Base-by-base conservation (phyloP, 352 stramenopile species). In the Phytophthora vignae region DNA sequence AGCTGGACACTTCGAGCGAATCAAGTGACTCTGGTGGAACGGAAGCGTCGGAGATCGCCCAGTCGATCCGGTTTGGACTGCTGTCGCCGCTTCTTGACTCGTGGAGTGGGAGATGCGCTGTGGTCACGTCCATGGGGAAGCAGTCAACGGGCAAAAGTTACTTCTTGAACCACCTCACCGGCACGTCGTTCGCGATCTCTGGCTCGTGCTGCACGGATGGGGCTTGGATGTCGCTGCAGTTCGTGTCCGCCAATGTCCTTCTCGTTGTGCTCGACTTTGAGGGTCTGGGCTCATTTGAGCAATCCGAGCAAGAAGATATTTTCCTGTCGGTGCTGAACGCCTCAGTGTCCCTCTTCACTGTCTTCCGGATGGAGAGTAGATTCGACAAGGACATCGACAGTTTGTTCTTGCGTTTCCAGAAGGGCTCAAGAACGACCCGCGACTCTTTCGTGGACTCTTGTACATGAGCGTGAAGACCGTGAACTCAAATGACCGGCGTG, bases 91-190 rank as follows among this genome's bases (percentile, higher is more conserved):
- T 82, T 4, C 14, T 82, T 10, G 68, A 82, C 44, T 71, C 74
- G 1, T 84, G 74, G 77, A 53, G 54, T 55, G 67, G 74, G 10
- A 55, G 57, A 0, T 79, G 72, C 10, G 38, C 72, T 0, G 74
- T 82, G 2, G 66, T 79, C 14, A 82, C 71, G 0, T 84, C 77
- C 0, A 82, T 84, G 77, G 74, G 77, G 8, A 84, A 84, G 19
- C 87, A 94, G 46, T 94, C 85, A 1, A 94, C 84, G 0, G 85
- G 87, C 7, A 93, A 93, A 52, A 92, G 81, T 52, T 95, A 95
- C 58, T 90, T 92, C 12, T 56, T 93, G 2, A 94, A 93, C 54
- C 85, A 93, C 44, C 58, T 94, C 17, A 76, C 84, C 1, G 84
- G 87, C 1, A 85, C 79, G 4, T 90, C 84, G 10, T 94, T 91